Percentiles rank a stretch among this genome's conserved stretches.
phyloP scores from a whole-genome alignment of 805 yeast species.

The Saccharomycopsis babjevae region DNA sequence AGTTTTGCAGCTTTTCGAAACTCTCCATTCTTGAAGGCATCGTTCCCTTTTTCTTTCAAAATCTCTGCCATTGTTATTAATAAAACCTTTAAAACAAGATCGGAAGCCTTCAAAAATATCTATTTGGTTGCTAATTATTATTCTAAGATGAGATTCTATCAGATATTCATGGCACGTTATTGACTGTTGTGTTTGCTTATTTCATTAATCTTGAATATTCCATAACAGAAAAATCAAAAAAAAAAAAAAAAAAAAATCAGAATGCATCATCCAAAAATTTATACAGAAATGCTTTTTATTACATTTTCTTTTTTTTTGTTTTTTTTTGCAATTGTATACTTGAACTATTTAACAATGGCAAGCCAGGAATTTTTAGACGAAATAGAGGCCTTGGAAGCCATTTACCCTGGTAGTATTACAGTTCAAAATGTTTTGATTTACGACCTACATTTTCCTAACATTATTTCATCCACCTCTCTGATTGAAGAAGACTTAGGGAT shows the following conservation, averaged over 20 bases:
- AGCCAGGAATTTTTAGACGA: constrained; percentile 57
- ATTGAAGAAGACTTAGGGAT: neutral
- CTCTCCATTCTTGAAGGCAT: constrained; percentile 35
- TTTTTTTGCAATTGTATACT: neutral
- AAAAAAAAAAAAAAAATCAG: no score
- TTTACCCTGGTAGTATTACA: constrained; percentile 58
- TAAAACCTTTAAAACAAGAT: no score
- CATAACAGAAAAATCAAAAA: no score
- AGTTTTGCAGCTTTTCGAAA: constrained; percentile 40
- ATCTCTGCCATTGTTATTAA: constrained; percentile 1
- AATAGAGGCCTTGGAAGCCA: constrained; percentile 74
- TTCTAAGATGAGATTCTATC: no score
- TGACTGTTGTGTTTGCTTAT: no score
- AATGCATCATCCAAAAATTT: no score
- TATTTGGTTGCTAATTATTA: no score
- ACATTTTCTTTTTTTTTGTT: no score
- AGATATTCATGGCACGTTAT: no score
- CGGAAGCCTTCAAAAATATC: no score
- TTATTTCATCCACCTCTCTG: neutral
- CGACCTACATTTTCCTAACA: neutral
- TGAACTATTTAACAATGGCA: constrained; percentile 1
- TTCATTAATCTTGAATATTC: no score
- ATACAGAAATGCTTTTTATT: no score
- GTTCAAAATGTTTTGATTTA: neutral
- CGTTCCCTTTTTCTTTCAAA: constrained; percentile 38